Evolutionary conservation across 2,329 filamentous ascomycete genomes (phyloP).

Genomic region (Penicillium decumbens): DNA sequence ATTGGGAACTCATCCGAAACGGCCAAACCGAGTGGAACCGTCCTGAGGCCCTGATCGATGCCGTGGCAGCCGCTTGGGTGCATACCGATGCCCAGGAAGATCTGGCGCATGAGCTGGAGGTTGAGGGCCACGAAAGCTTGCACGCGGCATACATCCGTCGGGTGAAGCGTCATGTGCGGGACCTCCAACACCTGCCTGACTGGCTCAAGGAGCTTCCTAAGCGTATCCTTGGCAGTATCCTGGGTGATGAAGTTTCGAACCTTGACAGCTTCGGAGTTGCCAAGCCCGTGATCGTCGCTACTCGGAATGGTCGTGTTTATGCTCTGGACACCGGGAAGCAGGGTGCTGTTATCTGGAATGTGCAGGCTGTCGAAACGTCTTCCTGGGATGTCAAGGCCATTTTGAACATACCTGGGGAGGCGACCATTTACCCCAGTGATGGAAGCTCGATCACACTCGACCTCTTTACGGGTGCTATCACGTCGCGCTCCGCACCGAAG

Average conservation of each 20-base stretch:
- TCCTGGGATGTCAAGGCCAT: conserved; percentile 66
- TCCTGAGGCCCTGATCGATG: conserved; percentile 73
- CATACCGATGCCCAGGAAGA: conserved; percentile 69
- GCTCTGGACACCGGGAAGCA: conserved; percentile 72
- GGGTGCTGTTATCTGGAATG: conserved; percentile 71
- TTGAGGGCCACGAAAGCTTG: conserved; percentile 78
- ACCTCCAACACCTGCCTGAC: conserved; percentile 66
- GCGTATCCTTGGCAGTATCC: conserved; percentile 61
- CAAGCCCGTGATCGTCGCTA: conserved; percentile 77
- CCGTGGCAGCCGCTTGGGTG: conserved; percentile 74
- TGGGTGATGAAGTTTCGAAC: conserved; percentile 52
- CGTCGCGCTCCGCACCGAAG: conserved; percentile 28
- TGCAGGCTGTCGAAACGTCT: conserved; percentile 58
- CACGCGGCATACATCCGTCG: conserved; percentile 82
- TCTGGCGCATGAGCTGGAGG: conserved; percentile 73
- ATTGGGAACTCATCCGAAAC: conserved; percentile 82
- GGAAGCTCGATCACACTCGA: conserved; percentile 58
- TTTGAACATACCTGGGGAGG: conserved; percentile 56
- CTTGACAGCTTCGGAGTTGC: conserved; percentile 72
- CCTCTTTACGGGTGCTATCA: conserved; percentile 41
- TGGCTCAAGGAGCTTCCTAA: conserved; percentile 67
- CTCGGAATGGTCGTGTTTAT: conserved; percentile 71
- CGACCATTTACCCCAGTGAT: conserved; percentile 56
- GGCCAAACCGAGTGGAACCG: conserved; percentile 75
- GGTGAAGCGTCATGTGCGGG: conserved; percentile 72